phyloP scores from a whole-genome alignment of 495 filamentous ascomycete genomes.

The Aspergillus nanangensis region DNA sequence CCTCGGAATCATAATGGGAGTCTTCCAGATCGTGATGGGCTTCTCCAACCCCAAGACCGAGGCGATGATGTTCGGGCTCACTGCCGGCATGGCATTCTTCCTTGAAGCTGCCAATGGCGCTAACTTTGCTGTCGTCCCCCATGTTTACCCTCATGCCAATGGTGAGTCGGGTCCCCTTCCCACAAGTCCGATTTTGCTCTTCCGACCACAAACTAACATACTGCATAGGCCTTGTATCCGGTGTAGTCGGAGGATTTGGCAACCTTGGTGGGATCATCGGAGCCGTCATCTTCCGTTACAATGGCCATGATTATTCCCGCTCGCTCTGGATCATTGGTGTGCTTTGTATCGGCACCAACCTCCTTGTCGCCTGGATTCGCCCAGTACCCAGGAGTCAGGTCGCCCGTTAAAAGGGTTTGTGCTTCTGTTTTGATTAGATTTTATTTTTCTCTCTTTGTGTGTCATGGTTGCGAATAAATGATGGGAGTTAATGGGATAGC shows the following conservation, averaged over 20 bases:
- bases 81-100: constrained; percentile 74
- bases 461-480: neutral
- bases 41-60: constrained; percentile 53
- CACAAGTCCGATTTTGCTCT: too few relatives aligned
- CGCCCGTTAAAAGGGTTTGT: neutral
- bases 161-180: constrained; percentile 39
- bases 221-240: constrained; percentile 63
- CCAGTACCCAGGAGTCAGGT: constrained; percentile 51
- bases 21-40: constrained; percentile 68
- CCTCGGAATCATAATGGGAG: constrained; percentile 60
- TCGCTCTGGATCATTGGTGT: constrained; percentile 79
- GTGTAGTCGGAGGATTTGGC: constrained; percentile 71
- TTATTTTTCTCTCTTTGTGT: neutral
- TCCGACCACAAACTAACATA: constrained; percentile 4
- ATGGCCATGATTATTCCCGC: constrained; percentile 58
- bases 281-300: constrained; percentile 80
- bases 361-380: constrained; percentile 66
- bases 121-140: constrained; percentile 81
- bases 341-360: constrained; percentile 64
- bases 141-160: constrained; percentile 74
- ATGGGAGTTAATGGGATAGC: too few relatives aligned
- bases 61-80: constrained; percentile 69
- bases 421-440: neutral
- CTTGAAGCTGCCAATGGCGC: constrained; percentile 80
- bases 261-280: constrained; percentile 87